Evolutionary conservation across 805 yeast species (phyloP).

Genomic region (Wickerhamomyces chaumierensis): DNA sequence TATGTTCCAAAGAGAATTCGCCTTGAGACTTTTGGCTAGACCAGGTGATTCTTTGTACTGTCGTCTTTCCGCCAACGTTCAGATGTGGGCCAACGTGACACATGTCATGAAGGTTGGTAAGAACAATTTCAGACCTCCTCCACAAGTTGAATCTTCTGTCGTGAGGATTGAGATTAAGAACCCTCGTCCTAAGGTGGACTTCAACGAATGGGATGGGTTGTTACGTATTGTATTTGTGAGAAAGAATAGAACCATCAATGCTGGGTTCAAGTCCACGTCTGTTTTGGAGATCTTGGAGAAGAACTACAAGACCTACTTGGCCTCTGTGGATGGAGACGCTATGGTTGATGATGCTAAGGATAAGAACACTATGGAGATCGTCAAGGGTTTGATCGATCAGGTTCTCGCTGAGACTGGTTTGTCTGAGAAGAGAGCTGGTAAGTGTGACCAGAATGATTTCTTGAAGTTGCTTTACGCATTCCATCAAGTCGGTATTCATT

Average conservation of each 20-base stretch:
- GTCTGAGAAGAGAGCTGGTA: conserved; percentile 81
- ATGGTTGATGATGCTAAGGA: conserved; percentile 27
- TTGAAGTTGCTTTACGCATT: conserved; percentile 78
- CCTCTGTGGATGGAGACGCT: conserved; percentile 32
- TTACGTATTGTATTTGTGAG: conserved; percentile 85
- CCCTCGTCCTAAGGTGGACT: conserved; percentile 92
- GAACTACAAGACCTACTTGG: conserved; percentile 73
- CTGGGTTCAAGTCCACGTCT: conserved; percentile 80
- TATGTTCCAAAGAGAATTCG: conserved; percentile 97
- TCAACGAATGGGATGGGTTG: conserved; percentile 94
- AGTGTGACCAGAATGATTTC: conserved; percentile 92
- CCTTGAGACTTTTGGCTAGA: conserved; percentile 81
- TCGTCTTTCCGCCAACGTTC: conserved; percentile 90
- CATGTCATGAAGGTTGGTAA: conserved; percentile 98
- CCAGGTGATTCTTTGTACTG: conserved; percentile 96
- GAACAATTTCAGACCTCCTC: conserved; percentile 96
- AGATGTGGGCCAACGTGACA: conserved; percentile 99
- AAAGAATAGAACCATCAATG: conserved; percentile 85
- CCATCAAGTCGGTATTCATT: conserved; percentile 95
- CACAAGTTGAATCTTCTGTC: conserved; percentile 94
- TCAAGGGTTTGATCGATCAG: conserved; percentile 57
- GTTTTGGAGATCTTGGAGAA: conserved; percentile 74
- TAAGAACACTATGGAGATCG: conserved; percentile 25
- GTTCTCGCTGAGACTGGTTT: conserved; percentile 75
- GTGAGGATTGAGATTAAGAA: conserved; percentile 84